phyloP scores from a whole-genome alignment of 306 rosid species.

The Boehmeria nivea region DNA sequence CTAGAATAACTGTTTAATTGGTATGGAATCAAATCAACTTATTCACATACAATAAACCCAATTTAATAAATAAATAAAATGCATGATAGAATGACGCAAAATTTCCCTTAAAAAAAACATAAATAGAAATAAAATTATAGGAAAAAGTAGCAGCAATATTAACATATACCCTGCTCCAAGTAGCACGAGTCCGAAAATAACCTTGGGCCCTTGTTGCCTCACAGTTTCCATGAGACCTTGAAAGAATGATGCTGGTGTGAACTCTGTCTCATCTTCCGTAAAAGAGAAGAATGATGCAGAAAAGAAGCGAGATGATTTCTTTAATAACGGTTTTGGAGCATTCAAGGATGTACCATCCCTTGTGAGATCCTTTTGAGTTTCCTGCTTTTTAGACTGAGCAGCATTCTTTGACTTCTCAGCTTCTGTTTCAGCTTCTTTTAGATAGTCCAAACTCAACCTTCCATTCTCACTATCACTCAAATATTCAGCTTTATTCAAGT shows the following conservation, averaged over 20 bases:
- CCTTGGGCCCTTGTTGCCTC: slow-evolving; percentile 64
- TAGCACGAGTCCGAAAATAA: slow-evolving; percentile 65
- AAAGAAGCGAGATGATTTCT: slow-evolving; percentile 94
- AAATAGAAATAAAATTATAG: slow-evolving; percentile 13
- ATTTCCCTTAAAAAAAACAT: too few species aligned
- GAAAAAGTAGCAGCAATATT: slow-evolving; percentile 21
- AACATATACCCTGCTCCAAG: slow-evolving; percentile 82
- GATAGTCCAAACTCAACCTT: slow-evolving; percentile 49
- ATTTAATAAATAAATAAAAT: slow-evolving; percentile 11
- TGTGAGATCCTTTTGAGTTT: slow-evolving; percentile 61
- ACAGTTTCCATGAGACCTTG: slow-evolving; percentile 56
- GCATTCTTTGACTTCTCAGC: slow-evolving; percentile 52
- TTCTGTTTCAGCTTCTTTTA: slow-evolving; percentile 64
- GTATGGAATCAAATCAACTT: too few species aligned
- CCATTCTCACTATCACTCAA: slow-evolving; percentile 66
- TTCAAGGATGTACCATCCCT: slow-evolving; percentile 55
- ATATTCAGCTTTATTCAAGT: slow-evolving; percentile 35
- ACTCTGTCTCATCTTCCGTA: slow-evolving; percentile 66
- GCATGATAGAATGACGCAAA: slow-evolving; percentile 2
- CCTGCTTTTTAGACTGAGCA: slow-evolving; percentile 67
- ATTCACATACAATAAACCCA: slow-evolving; percentile 1
- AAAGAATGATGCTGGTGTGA: slow-evolving; percentile 66
- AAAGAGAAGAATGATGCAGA: slow-evolving; percentile 92
- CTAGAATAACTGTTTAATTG: too few species aligned
- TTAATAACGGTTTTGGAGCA: slow-evolving; percentile 62